phyloP scores from a whole-genome alignment of 805 yeast genomes.

The Barnettozyma vustinii region DNA sequence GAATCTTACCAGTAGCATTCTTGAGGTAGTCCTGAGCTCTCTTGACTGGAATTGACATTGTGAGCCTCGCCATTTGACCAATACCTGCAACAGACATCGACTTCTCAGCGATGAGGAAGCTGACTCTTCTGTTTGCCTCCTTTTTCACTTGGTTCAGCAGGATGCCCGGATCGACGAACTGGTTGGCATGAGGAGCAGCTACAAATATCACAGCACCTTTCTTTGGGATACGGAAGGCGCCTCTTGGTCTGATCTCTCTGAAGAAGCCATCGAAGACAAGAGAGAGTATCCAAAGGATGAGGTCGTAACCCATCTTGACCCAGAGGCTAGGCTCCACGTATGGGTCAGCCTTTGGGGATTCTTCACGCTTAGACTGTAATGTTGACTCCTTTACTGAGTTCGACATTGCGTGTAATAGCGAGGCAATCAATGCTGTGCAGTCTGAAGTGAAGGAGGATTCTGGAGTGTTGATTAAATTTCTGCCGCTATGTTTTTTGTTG shows the following conservation, averaged over 20 bases:
- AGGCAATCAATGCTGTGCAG: not conserved
- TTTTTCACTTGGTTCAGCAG: slow-evolving; percentile 75
- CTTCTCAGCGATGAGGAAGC: slow-evolving; percentile 81
- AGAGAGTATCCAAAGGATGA: slow-evolving; percentile 44
- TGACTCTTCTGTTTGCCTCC: slow-evolving; percentile 61
- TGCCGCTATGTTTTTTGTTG: not conserved
- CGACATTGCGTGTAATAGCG: not conserved
- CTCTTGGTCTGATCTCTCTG: slow-evolving; percentile 83
- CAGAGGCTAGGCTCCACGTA: slow-evolving; percentile 28
- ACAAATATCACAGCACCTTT: slow-evolving; percentile 87
- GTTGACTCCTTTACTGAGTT: not conserved
- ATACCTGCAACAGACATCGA: slow-evolving; percentile 62
- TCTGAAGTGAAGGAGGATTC: not conserved
- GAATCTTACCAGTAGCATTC: slow-evolving; percentile 62
- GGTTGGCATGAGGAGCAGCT: slow-evolving; percentile 97
- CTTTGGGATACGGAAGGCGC: slow-evolving; percentile 67
- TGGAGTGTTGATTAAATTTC: too few relatives aligned
- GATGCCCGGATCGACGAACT: slow-evolving; percentile 74
- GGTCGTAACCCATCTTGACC: slow-evolving; percentile 42
- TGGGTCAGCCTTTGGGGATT: not conserved
- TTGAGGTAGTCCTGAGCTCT: slow-evolving; percentile 85
- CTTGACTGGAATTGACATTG: slow-evolving; percentile 83
- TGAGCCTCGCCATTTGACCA: slow-evolving; percentile 71
- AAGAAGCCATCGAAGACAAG: slow-evolving; percentile 64
- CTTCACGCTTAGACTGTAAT: not conserved